These are phyloP conservation scores for Ambrosiella cleistominuta DNA, from an alignment of 2,329 filamentous ascomycete genomes.

Conservation along the genomic window DNA sequence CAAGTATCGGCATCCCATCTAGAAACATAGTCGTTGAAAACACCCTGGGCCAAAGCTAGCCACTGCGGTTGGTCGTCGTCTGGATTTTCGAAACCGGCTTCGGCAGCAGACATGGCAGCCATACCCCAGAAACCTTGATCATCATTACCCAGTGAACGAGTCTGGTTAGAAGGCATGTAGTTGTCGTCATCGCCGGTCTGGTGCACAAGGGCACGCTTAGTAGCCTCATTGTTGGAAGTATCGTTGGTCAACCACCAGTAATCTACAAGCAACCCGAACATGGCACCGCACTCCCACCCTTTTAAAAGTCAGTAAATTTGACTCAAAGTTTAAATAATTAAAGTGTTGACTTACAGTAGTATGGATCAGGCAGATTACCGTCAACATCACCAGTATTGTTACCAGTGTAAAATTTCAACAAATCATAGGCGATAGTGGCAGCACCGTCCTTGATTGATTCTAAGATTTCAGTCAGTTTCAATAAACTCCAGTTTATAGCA, in stretches of 20 bases:
- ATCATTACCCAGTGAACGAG: constrained; percentile 46
- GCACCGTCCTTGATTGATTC: constrained; percentile 34
- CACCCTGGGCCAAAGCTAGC: constrained; percentile 61
- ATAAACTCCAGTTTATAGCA: not conserved
- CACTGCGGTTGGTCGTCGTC: constrained; percentile 46
- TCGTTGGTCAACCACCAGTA: constrained; percentile 58
- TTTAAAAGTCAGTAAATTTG: constrained; percentile 18
- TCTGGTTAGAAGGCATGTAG: constrained; percentile 52
- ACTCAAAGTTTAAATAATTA: not conserved
- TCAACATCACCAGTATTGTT: constrained; percentile 41
- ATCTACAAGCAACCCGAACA: constrained; percentile 55
- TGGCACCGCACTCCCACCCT: constrained; percentile 54
- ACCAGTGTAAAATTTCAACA: constrained; percentile 35
- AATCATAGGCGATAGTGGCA: constrained; percentile 28
- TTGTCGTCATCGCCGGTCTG: constrained; percentile 42
- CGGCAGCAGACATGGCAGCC: constrained; percentile 60
- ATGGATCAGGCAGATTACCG: constrained; percentile 40
- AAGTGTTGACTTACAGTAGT: constrained; percentile 38
- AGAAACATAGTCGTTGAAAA: constrained; percentile 59
- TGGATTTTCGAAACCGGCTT: constrained; percentile 57
- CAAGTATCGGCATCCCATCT: constrained; percentile 53
- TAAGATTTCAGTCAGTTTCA: constrained; percentile 20
- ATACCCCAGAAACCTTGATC: constrained; percentile 78
- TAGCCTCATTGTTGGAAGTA: constrained; percentile 42
- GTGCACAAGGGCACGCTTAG: constrained; percentile 39